phyloP scores from a whole-genome alignment of 495 filamentous ascomycete species.

The Neurospora terricola region DNA sequence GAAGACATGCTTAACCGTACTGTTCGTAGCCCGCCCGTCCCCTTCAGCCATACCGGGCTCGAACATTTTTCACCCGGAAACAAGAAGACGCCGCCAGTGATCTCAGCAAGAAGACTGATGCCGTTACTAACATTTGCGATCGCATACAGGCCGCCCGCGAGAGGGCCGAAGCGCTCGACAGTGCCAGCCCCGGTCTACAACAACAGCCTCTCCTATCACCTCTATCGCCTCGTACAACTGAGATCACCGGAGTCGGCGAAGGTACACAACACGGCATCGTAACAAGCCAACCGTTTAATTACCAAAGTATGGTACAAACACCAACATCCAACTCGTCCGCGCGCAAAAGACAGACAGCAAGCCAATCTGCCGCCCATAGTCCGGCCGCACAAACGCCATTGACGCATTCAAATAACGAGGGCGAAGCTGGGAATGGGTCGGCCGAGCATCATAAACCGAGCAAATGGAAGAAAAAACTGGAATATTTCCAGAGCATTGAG shows the following conservation, averaged over 20 bases:
- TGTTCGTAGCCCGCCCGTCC: conserved; percentile 14
- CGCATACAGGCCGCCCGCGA: conserved; percentile 18
- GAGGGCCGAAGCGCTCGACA: conserved; percentile 18
- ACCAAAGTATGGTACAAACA: conserved; percentile 24
- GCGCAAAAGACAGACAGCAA: conserved; percentile 10
- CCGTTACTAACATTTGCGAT: conserved; percentile 5
- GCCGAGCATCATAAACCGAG: conserved; percentile 10
- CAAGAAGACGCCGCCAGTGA: background rate
- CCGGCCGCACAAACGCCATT: background rate
- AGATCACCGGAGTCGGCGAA: conserved; percentile 4
- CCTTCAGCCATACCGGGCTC: background rate
- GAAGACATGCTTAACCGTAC: conserved; percentile 10
- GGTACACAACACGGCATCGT: conserved; percentile 19
- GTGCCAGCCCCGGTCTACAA: conserved; percentile 15
- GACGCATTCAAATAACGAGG: background rate
- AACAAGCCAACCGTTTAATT: conserved; percentile 23
- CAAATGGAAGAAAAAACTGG: conserved; percentile 35
- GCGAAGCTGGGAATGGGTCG: conserved; percentile 2
- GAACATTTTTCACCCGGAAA: background rate
- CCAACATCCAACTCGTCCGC: conserved; percentile 1
- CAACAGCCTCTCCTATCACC: conserved; percentile 9
- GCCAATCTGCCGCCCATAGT: conserved; percentile 3
- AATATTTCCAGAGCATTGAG: conserved; percentile 74
- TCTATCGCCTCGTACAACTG: conserved; percentile 8
- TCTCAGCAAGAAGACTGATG: background rate